Evolutionary conservation across 2,329 filamentous ascomycete species (phyloP).

Genomic region (Aspergillus proliferans): DNA sequence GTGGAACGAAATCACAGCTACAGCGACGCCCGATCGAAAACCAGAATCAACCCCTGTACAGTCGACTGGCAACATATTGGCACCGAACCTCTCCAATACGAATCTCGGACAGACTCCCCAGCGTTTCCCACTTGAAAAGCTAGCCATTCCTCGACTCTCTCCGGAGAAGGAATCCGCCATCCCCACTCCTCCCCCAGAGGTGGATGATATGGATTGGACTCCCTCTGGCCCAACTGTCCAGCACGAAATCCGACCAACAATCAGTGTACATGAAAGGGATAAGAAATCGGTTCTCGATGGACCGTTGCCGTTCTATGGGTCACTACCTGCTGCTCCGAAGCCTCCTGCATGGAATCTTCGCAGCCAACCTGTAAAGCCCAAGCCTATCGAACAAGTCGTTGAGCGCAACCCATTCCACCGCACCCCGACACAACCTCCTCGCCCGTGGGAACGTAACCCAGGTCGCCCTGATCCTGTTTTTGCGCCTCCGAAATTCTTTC

Average conservation of each 20-base stretch:
- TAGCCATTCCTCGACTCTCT: constrained; percentile 25
- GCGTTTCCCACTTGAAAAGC: constrained; percentile 37
- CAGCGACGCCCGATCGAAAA: constrained; percentile 19
- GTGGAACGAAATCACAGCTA: constrained; percentile 34
- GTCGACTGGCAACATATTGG: constrained; percentile 11
- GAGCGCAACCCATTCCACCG: constrained; percentile 34
- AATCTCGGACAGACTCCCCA: constrained; percentile 11
- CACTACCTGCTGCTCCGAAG: constrained; percentile 34
- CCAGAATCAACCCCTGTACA: constrained; percentile 11
- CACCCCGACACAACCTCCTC: constrained; percentile 20
- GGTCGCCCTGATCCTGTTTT: constrained; percentile 27
- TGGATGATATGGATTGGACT: constrained; percentile 47
- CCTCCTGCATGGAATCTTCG: constrained; percentile 37
- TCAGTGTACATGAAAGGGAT: constrained; percentile 25
- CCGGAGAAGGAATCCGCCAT: constrained; percentile 18
- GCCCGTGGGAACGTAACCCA: constrained; percentile 12
- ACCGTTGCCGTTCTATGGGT: constrained; percentile 40
- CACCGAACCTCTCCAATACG: constrained; percentile 10
- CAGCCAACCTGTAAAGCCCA: constrained; percentile 21
- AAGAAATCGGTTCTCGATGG: constrained; percentile 24
- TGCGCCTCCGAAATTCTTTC: constrained; percentile 43
- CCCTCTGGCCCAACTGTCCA: constrained; percentile 41
- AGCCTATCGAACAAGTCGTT: constrained; percentile 30
- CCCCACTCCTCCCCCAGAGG: constrained; percentile 34
- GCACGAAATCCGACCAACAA: constrained; percentile 27